Evolutionary conservation across 2,329 filamentous ascomycete species (phyloP).

Genomic region (Scedosporium boydii): DNA sequence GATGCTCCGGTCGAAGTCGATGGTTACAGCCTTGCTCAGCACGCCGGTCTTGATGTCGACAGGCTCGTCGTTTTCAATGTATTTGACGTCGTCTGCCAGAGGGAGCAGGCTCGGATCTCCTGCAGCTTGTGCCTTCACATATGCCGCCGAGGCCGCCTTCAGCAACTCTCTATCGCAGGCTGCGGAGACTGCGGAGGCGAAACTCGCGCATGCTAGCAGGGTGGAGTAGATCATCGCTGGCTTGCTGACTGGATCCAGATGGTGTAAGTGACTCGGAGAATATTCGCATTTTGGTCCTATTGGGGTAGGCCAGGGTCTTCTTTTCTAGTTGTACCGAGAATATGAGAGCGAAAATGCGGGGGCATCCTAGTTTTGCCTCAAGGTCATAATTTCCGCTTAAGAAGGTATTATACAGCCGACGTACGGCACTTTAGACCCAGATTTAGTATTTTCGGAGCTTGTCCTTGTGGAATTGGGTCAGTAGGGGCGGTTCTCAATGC

Average conservation of each 20-base stretch:
- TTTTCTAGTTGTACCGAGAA: neutral
- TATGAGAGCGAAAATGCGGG: neutral
- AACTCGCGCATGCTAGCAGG: neutral
- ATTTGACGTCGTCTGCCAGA: slow-evolving; percentile 10
- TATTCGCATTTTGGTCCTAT: neutral
- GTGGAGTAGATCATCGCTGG: neutral
- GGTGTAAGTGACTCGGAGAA: neutral
- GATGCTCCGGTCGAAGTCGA: slow-evolving; percentile 26
- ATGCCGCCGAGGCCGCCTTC: slow-evolving; percentile 8
- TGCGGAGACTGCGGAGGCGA: neutral
- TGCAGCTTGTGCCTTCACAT: slow-evolving; percentile 14
- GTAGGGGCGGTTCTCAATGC: neutral
- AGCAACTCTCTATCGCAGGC: neutral
- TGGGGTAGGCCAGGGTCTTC: neutral
- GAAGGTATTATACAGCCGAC: neutral
- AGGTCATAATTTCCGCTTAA: neutral
- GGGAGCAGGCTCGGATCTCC: slow-evolving; percentile 11
- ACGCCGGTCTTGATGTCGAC: slow-evolving; percentile 19
- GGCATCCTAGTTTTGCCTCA: neutral
- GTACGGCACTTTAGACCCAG: neutral
- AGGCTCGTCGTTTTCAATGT: slow-evolving; percentile 23
- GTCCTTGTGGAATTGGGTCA: neutral
- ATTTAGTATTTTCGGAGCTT: neutral
- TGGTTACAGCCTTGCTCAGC: slow-evolving; percentile 19
- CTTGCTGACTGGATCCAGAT: neutral